Evolutionary conservation across 257 asterid genomes (phyloP), one percentile per base, ranked within the genome.

Genomic region (Catharanthus roseus): DNA sequence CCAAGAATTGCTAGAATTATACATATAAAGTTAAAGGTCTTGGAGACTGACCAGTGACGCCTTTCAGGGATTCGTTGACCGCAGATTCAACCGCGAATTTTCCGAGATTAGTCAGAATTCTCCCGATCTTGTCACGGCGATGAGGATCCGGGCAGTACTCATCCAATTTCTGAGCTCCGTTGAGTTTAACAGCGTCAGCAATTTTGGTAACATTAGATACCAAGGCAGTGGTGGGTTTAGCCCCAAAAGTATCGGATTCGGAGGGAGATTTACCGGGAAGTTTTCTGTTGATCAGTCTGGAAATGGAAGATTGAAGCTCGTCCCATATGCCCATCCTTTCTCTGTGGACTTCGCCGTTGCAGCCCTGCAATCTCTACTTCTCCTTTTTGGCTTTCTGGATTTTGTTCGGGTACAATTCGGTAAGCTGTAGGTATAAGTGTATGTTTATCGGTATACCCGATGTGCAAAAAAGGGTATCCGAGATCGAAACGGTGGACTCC

Each of bases 61-160:
- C 85, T 77, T 77, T 80, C 64, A 87, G 86, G 57, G 90, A 83
- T 49, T 88, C 88, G 44, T 70, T 74, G 34, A 87, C 76, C 73
- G 90, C 86, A 47, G 87, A 78, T 65, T 84, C 91, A 29, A 88
- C 84, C 49, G 88, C 89, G 18, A 81, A 75, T 67, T 81, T 86
- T 3, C 88, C 85, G 51, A 85, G 79, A 75, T 77, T 81, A 65
- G 69, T 16, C 38, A 86, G 76, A 51, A 74, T 72, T 45, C 68
- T 74, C 29, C 75, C 65, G 19, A 77, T 77, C 71, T 68, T 77
- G 77, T 83, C 79, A 67, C 85, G 79, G 86, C 85, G 79, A 58
- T 72, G 80, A 77, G 78, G 77, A 63, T 74, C 74, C 31, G 78
- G 75, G 50, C 70, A 57, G 53, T 70, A 68, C 45, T 77, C 85